Base-by-base conservation (phyloP, 495 filamentous ascomycete species). In the Coniosporium apollinis region DNA sequence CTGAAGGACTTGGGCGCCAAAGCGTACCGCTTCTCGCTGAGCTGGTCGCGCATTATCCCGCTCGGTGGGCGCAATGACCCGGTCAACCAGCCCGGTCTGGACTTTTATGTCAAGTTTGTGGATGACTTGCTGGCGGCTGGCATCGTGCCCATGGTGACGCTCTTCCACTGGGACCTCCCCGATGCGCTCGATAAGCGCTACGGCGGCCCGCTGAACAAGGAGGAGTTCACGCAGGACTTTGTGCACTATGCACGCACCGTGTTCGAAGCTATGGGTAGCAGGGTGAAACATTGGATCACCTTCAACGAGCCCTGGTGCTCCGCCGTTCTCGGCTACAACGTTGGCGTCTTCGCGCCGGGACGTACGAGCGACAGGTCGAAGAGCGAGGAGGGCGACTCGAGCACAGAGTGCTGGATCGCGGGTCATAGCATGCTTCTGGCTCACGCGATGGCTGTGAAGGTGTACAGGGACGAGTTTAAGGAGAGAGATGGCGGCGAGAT, bases 31-130 rank as follows among this genome's bases (percentile, higher is more conserved):
- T 85, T 85, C 55, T 83, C 79, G 19, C 55, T 83, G 34, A 75
- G 76, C 28, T 83, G 79, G 79, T 71, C 62, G 18, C 70, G 78
- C 28, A 69, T 82, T 42, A 79, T 83, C 42, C 77, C 78, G 16
- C 54, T 71, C 31, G 70, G 72, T 35, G 67, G 69, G 29, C 68
- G 69, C 39, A 67, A 67, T 44, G 70, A 74, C 44, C 67, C 69
- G 22, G 50, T 74, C 50, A 76, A 74, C 54, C 65, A 69, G 44
- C 59, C 58, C 22, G 70, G 70, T 19, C 53, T 75, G 19, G 59
- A 67, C 42, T 65, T 72, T 54, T 75, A 74, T 47, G 59, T 66
- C 40, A 65, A 70, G 49, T 72, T 74, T 31, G 64, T 72, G 31
- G 64, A 72, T 41, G 68, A 73, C 51, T 56, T 75, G 16, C 59